Conservation (phyloP, 2,329 filamentous ascomycete genomes). For the Sclerotinia subarctica region DNA sequence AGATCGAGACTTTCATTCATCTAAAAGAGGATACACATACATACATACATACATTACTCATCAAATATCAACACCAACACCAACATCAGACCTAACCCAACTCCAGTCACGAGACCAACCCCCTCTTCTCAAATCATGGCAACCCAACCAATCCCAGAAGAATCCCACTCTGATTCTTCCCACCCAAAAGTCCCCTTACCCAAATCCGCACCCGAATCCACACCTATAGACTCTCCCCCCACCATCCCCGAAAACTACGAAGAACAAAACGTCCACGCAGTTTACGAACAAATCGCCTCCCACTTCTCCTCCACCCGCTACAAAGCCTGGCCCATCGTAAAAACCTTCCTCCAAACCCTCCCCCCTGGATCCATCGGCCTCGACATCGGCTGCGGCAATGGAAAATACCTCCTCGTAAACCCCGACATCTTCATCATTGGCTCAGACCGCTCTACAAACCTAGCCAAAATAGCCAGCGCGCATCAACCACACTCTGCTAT, state of each 20-base stretch:
- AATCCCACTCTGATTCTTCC: background rate
- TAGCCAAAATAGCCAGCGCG: constrained; percentile 50
- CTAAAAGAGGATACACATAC: background rate
- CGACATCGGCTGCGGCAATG: constrained; percentile 94
- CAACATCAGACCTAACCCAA: background rate
- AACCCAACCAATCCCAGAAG: background rate
- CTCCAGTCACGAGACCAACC: constrained; percentile 4
- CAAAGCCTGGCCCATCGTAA: constrained; percentile 90
- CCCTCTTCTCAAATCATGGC: constrained; percentile 5
- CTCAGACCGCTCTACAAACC: constrained; percentile 71
- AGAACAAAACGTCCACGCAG: constrained; percentile 79
- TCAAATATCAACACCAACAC: background rate
- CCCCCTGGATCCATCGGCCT: constrained; percentile 73
- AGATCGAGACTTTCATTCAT: background rate
- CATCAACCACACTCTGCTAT: constrained; percentile 60
- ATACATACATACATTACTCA: background rate
- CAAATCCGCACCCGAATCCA: constrained; percentile 6
- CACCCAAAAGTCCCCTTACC: background rate
- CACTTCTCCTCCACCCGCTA: constrained; percentile 79
- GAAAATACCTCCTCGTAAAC: constrained; percentile 88
- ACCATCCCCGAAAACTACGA: constrained; percentile 61
- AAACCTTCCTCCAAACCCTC: constrained; percentile 67
- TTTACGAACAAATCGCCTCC: constrained; percentile 83
- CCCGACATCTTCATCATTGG: constrained; percentile 73
- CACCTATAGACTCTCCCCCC: background rate